Percentiles rank a stretch among this genome's conserved stretches.
phyloP scores from a whole-genome alignment of 1,284 basidiomycete species.

The Cutaneotrichosporon sp. region DNA sequence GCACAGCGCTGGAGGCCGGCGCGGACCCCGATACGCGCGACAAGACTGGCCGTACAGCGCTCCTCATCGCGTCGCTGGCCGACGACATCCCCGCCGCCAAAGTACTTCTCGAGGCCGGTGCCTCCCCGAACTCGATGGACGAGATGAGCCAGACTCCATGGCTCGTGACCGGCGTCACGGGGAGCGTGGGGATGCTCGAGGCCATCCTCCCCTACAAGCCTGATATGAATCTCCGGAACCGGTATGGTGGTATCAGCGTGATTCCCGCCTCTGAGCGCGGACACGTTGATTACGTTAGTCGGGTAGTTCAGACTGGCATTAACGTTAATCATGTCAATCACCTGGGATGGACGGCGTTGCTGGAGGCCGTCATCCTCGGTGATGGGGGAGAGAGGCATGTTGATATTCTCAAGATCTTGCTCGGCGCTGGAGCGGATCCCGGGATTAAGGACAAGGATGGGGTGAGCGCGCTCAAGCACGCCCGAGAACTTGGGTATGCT shows the following conservation, averaged over 20 bases:
- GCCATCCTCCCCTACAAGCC: constrained; percentile 11
- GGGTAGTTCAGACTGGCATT: constrained; percentile 13
- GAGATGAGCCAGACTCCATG: constrained; percentile 9
- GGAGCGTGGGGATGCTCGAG: constrained; percentile 16
- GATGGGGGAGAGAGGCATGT: constrained; percentile 11
- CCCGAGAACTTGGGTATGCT: constrained; percentile 3
- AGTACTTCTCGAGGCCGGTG: constrained; percentile 12
- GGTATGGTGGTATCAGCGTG: constrained; percentile 19
- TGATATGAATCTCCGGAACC: constrained; percentile 16
- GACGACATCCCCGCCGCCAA: constrained; percentile 16
- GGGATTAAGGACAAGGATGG: constrained; percentile 17
- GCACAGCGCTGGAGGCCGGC: constrained; percentile 5
- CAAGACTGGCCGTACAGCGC: constrained; percentile 6
- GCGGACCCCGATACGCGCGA: constrained; percentile 8
- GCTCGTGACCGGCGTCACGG: constrained; percentile 24
- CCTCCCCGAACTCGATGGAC: constrained; percentile 13
- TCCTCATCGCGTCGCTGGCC: constrained; percentile 14
- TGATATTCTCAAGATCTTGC: constrained; percentile 15
- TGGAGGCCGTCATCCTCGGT: constrained; percentile 21
- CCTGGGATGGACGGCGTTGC: constrained; percentile 21
- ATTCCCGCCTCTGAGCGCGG: constrained; percentile 21
- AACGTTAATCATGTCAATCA: constrained; percentile 22
- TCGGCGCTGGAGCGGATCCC: constrained; percentile 10
- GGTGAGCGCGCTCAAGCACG: constrained; percentile 17
- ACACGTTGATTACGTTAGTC: constrained; percentile 19